Conservation (phyloP, 176 grass and related monocot species). For the Oryza glumipatula region DNA sequence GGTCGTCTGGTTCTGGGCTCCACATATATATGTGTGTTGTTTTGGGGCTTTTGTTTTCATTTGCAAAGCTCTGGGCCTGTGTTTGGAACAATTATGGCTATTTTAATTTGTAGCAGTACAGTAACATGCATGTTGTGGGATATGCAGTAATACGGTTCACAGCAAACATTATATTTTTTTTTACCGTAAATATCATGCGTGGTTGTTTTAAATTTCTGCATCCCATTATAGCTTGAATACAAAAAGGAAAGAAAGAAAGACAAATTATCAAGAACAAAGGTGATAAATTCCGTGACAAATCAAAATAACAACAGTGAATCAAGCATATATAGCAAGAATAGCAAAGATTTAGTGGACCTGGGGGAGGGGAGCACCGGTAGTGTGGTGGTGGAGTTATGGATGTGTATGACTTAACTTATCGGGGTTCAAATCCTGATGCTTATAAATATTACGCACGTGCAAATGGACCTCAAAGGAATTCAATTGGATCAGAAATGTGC, state of each 20-base stretch:
- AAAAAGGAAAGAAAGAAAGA: too few relatives aligned
- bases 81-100: conserved; percentile 16
- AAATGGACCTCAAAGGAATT: too few relatives aligned
- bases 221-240: too few relatives aligned
- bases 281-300: neutral
- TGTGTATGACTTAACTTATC: too few relatives aligned
- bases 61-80: conserved; percentile 18
- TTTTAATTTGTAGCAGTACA: neutral
- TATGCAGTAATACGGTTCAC: neutral
- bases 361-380: too few relatives aligned
- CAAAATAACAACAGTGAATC: neutral
- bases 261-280: neutral
- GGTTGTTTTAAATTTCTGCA: too few relatives aligned
- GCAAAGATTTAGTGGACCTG: neutral
- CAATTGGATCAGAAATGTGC: too few relatives aligned
- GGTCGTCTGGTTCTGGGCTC: neutral
- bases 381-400: too few relatives aligned
- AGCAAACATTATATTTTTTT: too few relatives aligned
- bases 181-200: too few relatives aligned
- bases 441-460: too few relatives aligned
- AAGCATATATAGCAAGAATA: neutral
- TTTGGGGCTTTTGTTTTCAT: conserved; percentile 22
- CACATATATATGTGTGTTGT: conserved; percentile 6
- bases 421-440: too few relatives aligned
- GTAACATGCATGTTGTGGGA: neutral